Conservation (phyloP, 2,329 filamentous ascomycete species). For the Sporothrix luriei region DNA sequence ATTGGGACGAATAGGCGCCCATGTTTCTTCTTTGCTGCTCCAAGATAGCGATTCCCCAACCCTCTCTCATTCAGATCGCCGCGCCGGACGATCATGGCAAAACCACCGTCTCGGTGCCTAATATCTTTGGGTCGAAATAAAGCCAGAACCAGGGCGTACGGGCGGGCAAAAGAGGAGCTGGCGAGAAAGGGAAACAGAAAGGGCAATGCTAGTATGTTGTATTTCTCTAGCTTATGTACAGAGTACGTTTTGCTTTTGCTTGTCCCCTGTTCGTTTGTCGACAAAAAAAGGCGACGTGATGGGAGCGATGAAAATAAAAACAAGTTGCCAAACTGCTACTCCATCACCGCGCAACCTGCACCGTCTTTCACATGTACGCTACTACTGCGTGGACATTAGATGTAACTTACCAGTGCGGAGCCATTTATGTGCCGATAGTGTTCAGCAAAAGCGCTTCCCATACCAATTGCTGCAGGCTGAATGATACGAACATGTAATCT, state of each 20-base stretch:
- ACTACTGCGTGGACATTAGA: conserved; percentile 23
- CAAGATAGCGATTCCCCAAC: conserved; percentile 11
- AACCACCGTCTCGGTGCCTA: conserved; percentile 21
- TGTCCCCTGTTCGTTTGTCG: background rate
- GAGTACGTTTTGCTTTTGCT: background rate
- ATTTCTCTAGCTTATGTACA: too few species aligned
- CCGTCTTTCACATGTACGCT: conserved; percentile 18
- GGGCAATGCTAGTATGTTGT: background rate
- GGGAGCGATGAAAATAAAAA: background rate
- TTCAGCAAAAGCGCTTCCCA: background rate
- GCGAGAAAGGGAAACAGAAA: background rate
- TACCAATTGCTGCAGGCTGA: background rate
- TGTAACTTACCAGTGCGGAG: background rate
- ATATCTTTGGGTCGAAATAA: conserved; percentile 1
- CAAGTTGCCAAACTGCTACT: background rate
- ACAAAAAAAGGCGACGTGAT: background rate
- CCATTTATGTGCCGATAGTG: background rate
- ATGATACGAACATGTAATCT: background rate
- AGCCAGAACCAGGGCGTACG: background rate
- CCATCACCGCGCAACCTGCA: background rate
- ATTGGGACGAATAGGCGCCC: conserved; percentile 7
- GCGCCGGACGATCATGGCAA: conserved; percentile 10
- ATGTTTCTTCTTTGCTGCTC: background rate
- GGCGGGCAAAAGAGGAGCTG: background rate
- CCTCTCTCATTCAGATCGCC: conserved; percentile 23